These are phyloP conservation scores for Penicillium sp. DNA, from an alignment of 2,329 filamentous ascomycete species.

Conservation along the genomic window DNA sequence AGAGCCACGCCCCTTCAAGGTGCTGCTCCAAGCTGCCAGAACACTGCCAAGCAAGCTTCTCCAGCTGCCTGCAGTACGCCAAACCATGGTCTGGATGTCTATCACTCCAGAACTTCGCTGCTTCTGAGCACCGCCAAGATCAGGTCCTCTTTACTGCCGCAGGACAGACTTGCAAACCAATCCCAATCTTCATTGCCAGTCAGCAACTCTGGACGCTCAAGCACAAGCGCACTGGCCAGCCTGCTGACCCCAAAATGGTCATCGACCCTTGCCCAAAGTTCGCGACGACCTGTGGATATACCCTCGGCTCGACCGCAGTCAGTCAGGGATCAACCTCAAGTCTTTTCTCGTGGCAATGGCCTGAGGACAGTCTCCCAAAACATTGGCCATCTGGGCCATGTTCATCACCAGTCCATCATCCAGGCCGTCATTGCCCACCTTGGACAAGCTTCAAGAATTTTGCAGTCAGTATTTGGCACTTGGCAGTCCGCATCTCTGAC, in stretches of 20 bases:
- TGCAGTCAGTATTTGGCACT: not conserved
- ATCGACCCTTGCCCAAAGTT: not conserved
- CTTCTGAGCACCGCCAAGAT: not conserved
- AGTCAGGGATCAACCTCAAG: not conserved
- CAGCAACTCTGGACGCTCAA: not conserved
- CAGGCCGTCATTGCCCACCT: not conserved
- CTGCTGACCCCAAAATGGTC: not conserved
- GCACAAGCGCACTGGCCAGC: not conserved
- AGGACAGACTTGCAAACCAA: not conserved
- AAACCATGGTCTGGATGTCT: not conserved
- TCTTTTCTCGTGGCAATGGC: not conserved
- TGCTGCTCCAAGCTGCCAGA: not conserved
- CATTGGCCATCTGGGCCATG: not conserved
- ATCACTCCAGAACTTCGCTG: not conserved
- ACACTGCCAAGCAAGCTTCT: not conserved
- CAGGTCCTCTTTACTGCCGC: not conserved
- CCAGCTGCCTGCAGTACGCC: not conserved
- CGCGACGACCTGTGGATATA: not conserved
- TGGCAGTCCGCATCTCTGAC: not conserved
- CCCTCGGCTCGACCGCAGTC: not conserved
- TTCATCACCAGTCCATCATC: not conserved
- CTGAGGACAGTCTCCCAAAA: not conserved
- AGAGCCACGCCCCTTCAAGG: not conserved
- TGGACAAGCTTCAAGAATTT: not conserved
- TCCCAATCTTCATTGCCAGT: not conserved